Percentiles rank a stretch among this genome's conserved stretches.
phyloP scores from a whole-genome alignment of 1,284 basidiomycete species.

The Crucibulum cyathiforme region DNA sequence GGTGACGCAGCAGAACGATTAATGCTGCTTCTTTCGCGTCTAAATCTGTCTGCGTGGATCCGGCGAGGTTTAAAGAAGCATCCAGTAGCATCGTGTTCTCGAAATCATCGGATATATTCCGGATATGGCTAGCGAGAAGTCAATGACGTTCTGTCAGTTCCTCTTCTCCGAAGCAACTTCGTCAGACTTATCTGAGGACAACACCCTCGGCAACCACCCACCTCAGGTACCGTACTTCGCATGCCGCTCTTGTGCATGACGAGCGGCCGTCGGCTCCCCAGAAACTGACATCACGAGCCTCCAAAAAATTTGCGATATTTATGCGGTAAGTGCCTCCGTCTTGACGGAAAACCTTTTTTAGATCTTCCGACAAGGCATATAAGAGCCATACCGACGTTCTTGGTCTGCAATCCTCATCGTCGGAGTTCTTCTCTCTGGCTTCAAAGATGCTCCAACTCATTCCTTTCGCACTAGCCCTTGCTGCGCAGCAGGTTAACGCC shows the following conservation, averaged over 20 bases:
- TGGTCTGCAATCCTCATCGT: no score
- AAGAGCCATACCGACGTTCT: neutral
- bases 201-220: neutral
- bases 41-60: no score
- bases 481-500: constrained; percentile 33
- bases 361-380: neutral
- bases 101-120: neutral
- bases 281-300: neutral
- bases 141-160: neutral
- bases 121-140: neutral
- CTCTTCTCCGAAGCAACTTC: neutral
- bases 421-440: neutral
- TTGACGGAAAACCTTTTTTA: neutral
- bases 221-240: neutral
- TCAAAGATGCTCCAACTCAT: constrained; percentile 23
- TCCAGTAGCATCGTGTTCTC: neutral
- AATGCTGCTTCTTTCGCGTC: no score
- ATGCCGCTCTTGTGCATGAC: neutral
- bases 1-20: no score
- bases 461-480: constrained; percentile 30
- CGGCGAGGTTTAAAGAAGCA: no score
- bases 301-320: neutral
- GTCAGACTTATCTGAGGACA: neutral
- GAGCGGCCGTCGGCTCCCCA: neutral
- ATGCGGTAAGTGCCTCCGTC: neutral